phyloP scores from a whole-genome alignment of 345 rosid genomes.

The Brassica nigra region DNA sequence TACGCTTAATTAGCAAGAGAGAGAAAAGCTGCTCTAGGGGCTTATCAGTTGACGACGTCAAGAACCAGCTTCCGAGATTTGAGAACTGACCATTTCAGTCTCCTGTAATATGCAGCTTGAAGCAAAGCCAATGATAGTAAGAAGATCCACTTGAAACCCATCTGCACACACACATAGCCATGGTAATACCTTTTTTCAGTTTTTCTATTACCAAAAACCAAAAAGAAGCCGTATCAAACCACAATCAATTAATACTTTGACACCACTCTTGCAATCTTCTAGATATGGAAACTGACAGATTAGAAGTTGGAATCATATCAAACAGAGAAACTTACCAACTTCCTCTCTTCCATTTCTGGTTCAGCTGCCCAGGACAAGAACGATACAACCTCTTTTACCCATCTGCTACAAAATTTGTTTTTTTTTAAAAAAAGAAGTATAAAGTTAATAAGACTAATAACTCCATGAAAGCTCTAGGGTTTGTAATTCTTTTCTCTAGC shows the following conservation, averaged over 20 bases:
- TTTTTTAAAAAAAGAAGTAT: neutral
- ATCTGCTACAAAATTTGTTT: conserved; percentile 50
- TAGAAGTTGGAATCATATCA: neutral
- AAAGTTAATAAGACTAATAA: neutral
- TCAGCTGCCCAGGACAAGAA: conserved; percentile 98
- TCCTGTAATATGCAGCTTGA: conserved; percentile 89
- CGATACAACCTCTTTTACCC: conserved; percentile 96
- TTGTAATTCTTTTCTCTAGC: neutral
- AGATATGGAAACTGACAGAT: neutral
- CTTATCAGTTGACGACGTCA: conserved; percentile 88
- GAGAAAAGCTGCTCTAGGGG: neutral
- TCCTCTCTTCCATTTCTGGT: conserved; percentile 99
- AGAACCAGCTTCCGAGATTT: conserved; percentile 86
- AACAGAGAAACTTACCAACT: conserved; percentile 54
- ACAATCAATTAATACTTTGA: neutral
- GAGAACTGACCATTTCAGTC: conserved; percentile 85
- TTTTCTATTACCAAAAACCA: neutral
- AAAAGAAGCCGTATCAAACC: neutral
- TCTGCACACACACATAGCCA: conserved; percentile 51
- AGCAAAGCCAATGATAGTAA: conserved; percentile 81
- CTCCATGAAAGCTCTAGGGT: neutral
- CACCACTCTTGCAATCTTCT: neutral
- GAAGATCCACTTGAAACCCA: conserved; percentile 99
- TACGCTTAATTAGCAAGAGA: neutral
- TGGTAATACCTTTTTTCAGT: neutral